Base-by-base conservation (phyloP, 1,139 yeast genomes). In the Diutina sp. region DNA sequence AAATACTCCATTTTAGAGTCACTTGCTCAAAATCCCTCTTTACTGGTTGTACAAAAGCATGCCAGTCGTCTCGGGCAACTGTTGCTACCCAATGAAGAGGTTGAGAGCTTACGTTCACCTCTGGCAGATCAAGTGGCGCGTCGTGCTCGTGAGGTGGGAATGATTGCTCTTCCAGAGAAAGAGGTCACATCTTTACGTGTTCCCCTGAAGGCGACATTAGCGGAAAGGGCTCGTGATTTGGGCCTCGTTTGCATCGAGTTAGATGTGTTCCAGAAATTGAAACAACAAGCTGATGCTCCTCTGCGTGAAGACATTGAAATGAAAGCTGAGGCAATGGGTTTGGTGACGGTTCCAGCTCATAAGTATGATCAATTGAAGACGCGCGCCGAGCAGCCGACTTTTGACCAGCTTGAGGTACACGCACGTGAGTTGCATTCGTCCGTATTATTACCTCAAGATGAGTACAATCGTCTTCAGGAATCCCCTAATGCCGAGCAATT, bases 361-460 rank as follows among this genome's bases (percentile, higher is more conserved):
- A 61, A 63, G 47, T 62, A 61, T 41, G 60, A 59, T 7, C 59
- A 60, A 7, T 61, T 72, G 54, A 21, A 6, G 21, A 32, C 30
- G n/a, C 59, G 67, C n/a, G 74, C 75, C 0, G 59, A 68, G 55
- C 64, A 65, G 6, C 77, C 77, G 54, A 63, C 67, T 30, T 64
- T 71, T 58, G 68, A 65, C 52, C 59, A 57, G 14, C 68, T 76
- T 6, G 71, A 73, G 57, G 60, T 62, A 12, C 71, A 69, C 21
- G 78, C 78, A 1, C 76, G 73, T 54, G 67, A 59, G 41, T 68
- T 35, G 3, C 55, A 59, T 30, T 65, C 64, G 11, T 60, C 65
- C 25, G 61, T 64, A 4, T 62, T 70, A 16, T 56, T 72, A 44
- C 60, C 66, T 5, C 58, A 63, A 14, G 59, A 63, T 0, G 68